Evolutionary conservation across 768 basidiomycete genomes (phyloP).

Genomic region (Calocera viscosa): DNA sequence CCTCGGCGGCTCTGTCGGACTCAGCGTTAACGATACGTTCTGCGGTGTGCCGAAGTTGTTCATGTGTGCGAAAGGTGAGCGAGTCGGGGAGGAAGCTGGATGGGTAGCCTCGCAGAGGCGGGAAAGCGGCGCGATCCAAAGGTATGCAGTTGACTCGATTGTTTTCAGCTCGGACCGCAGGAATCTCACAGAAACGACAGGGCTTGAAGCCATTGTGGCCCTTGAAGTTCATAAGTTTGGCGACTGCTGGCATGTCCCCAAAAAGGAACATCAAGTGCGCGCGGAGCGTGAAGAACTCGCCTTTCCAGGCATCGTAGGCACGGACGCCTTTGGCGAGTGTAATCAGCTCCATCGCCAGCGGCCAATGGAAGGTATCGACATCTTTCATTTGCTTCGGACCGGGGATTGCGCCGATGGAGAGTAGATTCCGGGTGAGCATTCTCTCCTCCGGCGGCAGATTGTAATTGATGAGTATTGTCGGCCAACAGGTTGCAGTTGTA

Average conservation of each 20-base stretch:
- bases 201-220: constrained; percentile 32
- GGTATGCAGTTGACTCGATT: not conserved
- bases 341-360: constrained; percentile 29
- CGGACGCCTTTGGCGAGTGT: constrained; percentile 29
- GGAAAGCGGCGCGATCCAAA: constrained; percentile 17
- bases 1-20: constrained; percentile 18
- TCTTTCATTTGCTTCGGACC: constrained; percentile 36
- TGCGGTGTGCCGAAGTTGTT: constrained; percentile 21
- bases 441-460: constrained; percentile 34
- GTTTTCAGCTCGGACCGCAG: constrained; percentile 20
- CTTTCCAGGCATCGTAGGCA: constrained; percentile 24
- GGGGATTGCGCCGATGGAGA: constrained; percentile 36
- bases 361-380: constrained; percentile 30
- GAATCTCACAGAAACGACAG: constrained; percentile 32
- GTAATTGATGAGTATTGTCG: constrained; percentile 33
- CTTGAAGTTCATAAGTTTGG: constrained; percentile 31
- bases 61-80: constrained; percentile 23
- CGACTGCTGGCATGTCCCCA: constrained; percentile 29
- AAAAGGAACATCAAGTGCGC: constrained; percentile 24
- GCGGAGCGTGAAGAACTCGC: constrained; percentile 23
- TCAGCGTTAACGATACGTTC: constrained; percentile 21
- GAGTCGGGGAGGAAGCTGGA: constrained; percentile 21
- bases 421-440: constrained; percentile 28
- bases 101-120: constrained; percentile 15
- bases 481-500: constrained; percentile 29